Evolutionary conservation across 2,329 filamentous ascomycete species (phyloP).

Genomic region (Arthroderma sp.): DNA sequence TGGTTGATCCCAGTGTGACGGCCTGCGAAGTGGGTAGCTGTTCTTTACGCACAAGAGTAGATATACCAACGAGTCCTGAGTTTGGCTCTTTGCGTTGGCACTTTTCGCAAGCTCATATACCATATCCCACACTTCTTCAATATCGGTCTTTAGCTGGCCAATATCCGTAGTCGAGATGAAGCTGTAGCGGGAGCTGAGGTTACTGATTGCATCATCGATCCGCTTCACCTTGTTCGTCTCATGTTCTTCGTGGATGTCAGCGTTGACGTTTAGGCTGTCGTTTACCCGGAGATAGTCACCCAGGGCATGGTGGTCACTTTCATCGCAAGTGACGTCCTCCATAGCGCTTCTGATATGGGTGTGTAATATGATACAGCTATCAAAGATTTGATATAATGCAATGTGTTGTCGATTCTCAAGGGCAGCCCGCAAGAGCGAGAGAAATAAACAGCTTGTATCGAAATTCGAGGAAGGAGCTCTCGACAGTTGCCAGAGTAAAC

Average conservation of each 20-base stretch:
- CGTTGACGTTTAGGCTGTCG: not conserved
- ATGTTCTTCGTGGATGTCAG: not conserved
- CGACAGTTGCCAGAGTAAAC: no score
- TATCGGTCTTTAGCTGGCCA: not conserved
- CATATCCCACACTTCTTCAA: not conserved
- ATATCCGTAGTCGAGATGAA: not conserved
- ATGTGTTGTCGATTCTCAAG: not conserved
- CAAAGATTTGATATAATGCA: not conserved
- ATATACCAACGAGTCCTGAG: not conserved
- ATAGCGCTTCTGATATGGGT: not conserved
- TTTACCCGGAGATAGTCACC: not conserved
- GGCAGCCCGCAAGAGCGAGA: not conserved
- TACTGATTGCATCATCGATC: not conserved
- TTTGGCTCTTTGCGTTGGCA: not conserved
- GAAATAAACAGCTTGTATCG: not conserved
- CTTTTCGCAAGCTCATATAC: not conserved
- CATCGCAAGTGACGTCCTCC: not conserved
- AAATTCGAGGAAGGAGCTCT: not conserved
- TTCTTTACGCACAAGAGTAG: not conserved
- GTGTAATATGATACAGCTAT: not conserved
- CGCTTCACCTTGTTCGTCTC: not conserved
- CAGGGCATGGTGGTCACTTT: not conserved
- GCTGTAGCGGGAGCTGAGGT: not conserved
- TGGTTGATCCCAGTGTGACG: not conserved
- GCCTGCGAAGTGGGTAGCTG: not conserved